These are phyloP conservation scores for Coemansia umbellata DNA, from an alignment of 192 early-diverging fungal species.

Conservation along the genomic window DNA sequence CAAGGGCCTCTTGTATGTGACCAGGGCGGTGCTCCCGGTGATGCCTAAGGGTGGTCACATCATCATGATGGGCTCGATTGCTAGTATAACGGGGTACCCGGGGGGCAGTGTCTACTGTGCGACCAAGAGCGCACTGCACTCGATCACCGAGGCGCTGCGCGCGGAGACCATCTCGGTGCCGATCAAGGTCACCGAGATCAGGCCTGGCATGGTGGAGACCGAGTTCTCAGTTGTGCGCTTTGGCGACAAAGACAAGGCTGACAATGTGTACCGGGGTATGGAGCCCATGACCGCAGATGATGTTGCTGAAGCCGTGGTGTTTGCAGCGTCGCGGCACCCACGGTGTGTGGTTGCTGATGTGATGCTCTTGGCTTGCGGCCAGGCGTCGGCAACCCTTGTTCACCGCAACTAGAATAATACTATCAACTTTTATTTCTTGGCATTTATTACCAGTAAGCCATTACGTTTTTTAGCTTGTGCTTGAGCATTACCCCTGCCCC, in stretches of 20 bases:
- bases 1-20: constrained; percentile 79
- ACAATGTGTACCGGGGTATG: constrained; percentile 73
- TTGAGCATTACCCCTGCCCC: too few relatives aligned
- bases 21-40: constrained; percentile 70
- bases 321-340: constrained; percentile 65
- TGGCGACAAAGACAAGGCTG: constrained; percentile 63
- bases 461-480: background rate
- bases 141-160: constrained; percentile 70
- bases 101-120: constrained; percentile 80
- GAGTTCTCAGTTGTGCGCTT: constrained; percentile 86
- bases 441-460: background rate
- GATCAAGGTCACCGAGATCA: constrained; percentile 72
- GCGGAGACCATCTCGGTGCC: constrained; percentile 72
- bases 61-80: constrained; percentile 80
- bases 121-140: constrained; percentile 77
- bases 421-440: background rate
- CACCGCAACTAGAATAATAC: constrained; percentile 15
- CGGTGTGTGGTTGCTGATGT: constrained; percentile 37
- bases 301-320: constrained; percentile 75
- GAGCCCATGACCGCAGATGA: constrained; percentile 66
- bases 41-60: constrained; percentile 80
- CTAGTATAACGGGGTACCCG: constrained; percentile 61
- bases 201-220: constrained; percentile 84
- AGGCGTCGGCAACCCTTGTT: constrained; percentile 21
- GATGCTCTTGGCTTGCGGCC: constrained; percentile 34